phyloP scores from a whole-genome alignment of 495 filamentous ascomycete genomes.

The Arthonia radiata region DNA sequence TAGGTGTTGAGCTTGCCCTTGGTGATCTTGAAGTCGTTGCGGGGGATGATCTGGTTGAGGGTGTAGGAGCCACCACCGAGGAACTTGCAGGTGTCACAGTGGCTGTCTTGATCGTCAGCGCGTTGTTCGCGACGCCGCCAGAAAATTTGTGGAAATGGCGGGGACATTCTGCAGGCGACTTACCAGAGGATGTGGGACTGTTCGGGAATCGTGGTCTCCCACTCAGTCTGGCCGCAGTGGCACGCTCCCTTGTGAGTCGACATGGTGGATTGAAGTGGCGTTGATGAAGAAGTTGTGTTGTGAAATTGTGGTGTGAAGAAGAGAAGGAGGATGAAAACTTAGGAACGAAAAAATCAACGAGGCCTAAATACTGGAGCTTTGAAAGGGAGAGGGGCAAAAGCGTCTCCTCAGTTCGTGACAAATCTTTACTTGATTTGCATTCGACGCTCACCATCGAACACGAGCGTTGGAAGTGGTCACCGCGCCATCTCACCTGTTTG shows the following conservation, averaged over 20 bases:
- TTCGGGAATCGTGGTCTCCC: constrained; percentile 16
- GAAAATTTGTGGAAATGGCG: background rate
- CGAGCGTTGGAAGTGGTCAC: no score
- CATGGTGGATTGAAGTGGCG: constrained; percentile 6
- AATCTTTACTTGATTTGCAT: no score
- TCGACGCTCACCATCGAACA: no score
- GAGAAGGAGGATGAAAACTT: no score
- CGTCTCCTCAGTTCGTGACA: no score
- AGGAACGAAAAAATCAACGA: no score
- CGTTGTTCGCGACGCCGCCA: no score
- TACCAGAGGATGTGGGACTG: constrained; percentile 23
- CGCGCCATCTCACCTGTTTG: no score
- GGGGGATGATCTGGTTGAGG: constrained; percentile 24
- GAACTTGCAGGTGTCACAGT: constrained; percentile 26
- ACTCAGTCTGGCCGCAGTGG: constrained; percentile 25
- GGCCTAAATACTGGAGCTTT: no score
- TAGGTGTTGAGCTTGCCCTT: constrained; percentile 21
- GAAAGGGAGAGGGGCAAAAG: no score
- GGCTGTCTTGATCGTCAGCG: constrained; percentile 4
- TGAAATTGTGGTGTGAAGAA: no score
- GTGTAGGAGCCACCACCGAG: constrained; percentile 21
- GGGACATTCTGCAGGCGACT: constrained; percentile 1
- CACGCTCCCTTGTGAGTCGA: constrained; percentile 20
- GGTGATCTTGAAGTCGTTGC: constrained; percentile 20
- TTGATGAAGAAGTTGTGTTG: no score